phyloP scores from a whole-genome alignment of 106 monocot genomes.

The Dioscorea alata region DNA sequence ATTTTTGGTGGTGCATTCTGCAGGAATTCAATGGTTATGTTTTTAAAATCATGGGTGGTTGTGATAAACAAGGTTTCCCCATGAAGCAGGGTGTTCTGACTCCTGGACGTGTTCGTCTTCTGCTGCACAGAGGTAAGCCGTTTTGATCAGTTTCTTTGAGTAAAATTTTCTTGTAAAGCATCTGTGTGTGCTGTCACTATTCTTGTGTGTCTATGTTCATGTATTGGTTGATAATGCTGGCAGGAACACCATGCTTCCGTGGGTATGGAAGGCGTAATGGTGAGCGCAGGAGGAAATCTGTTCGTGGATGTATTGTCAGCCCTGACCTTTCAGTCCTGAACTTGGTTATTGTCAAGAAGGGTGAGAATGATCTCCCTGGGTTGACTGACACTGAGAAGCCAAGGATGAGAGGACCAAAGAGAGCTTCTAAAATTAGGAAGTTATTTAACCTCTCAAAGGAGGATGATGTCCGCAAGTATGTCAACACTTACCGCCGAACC shows the following conservation, averaged over 20 bases:
- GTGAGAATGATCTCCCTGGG: constrained; percentile 59
- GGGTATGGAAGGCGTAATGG: constrained; percentile 63
- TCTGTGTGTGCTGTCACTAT: not conserved
- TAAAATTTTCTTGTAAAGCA: not conserved
- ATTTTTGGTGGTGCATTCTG: not conserved
- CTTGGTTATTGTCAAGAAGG: constrained; percentile 51
- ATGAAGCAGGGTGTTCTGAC: constrained; percentile 84
- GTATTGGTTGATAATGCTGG: constrained; percentile 20
- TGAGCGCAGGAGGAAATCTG: constrained; percentile 72
- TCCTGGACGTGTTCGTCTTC: constrained; percentile 57
- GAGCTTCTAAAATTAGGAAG: constrained; percentile 59
- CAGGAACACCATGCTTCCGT: constrained; percentile 46
- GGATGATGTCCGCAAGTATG: constrained; percentile 79
- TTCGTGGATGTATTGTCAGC: constrained; percentile 73
- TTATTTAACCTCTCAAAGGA: constrained; percentile 62
- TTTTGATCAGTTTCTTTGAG: not conserved
- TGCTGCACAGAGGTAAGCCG: constrained; percentile 47
- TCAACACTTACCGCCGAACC: constrained; percentile 68
- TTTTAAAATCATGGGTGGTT: constrained; percentile 73
- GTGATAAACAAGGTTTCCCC: constrained; percentile 73
- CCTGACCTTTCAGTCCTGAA: constrained; percentile 52
- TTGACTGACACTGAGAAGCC: constrained; percentile 63
- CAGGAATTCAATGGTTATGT: constrained; percentile 72
- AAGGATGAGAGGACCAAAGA: constrained; percentile 58
- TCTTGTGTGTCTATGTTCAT: not conserved